phyloP scores from a whole-genome alignment of 371 early-diverging fungal species.

The Mucor plumbeus region DNA sequence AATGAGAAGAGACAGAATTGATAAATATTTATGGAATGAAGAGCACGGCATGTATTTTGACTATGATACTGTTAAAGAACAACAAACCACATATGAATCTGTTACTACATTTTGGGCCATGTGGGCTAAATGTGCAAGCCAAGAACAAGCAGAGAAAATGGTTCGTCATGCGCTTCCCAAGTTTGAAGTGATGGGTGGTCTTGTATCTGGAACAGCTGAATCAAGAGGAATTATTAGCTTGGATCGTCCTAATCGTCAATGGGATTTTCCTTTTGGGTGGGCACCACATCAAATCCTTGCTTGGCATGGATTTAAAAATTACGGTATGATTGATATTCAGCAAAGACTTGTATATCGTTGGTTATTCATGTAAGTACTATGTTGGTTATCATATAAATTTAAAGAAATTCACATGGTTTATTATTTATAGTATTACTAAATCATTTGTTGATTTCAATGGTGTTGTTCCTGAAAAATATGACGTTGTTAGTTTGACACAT shows the following conservation, averaged over 20 bases:
- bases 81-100: constrained; percentile 71
- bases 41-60: constrained; percentile 82
- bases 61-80: constrained; percentile 66
- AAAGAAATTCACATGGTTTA: background rate
- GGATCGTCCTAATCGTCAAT: constrained; percentile 89
- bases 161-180: constrained; percentile 40
- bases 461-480: constrained; percentile 97
- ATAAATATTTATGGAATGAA: constrained; percentile 81
- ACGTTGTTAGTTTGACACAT: constrained; percentile 92
- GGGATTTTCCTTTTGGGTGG: constrained; percentile 96
- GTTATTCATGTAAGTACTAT: constrained; percentile 73
- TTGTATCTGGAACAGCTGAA: constrained; percentile 83
- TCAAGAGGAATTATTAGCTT: constrained; percentile 75
- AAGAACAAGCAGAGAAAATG: constrained; percentile 66
- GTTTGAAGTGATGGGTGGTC: constrained; percentile 85
- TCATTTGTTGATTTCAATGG: constrained; percentile 97
- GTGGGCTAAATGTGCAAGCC: constrained; percentile 76
- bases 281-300: constrained; percentile 96
- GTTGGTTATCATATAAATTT: too few relatives aligned
- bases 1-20: constrained; percentile 54
- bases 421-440: constrained; percentile 71
- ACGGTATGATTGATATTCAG: constrained; percentile 76
- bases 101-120: constrained; percentile 81
- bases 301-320: constrained; percentile 85
- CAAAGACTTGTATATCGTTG: constrained; percentile 87